phyloP scores from a whole-genome alignment of 2,329 filamentous ascomycete species.

The Xenoacremonium recifei region DNA sequence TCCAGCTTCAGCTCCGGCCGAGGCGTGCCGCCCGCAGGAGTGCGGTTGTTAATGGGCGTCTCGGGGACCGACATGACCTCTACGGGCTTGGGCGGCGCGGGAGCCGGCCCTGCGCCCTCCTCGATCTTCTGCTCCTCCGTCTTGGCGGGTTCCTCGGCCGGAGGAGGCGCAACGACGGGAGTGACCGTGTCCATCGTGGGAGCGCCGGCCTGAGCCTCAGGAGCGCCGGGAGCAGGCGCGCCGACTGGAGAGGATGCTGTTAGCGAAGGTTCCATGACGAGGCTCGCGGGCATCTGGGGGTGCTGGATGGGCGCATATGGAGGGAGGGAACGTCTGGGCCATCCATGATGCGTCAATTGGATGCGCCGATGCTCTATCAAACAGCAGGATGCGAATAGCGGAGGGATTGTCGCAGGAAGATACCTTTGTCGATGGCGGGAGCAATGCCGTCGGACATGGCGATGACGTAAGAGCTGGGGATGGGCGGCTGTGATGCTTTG shows the following conservation, averaged over 20 bases:
- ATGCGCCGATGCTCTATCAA: constrained; percentile 15
- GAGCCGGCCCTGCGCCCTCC: constrained; percentile 14
- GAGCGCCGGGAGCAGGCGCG: constrained; percentile 26
- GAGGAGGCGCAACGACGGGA: constrained; percentile 4
- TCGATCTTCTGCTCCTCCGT: constrained; percentile 14
- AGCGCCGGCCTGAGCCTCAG: constrained; percentile 26
- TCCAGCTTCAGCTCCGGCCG: constrained; percentile 33
- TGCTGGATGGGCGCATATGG: too few relatives aligned
- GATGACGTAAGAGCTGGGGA: constrained; percentile 31
- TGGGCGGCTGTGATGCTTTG: constrained; percentile 12
- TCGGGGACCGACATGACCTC: constrained; percentile 35
- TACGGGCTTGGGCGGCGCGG: constrained; percentile 30
- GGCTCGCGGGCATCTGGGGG: too few relatives aligned
- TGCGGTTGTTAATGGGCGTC: constrained; percentile 34
- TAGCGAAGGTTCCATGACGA: too few relatives aligned
- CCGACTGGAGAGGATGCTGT: constrained; percentile 24
- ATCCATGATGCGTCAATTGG: too few relatives aligned
- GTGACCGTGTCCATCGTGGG: constrained; percentile 25
- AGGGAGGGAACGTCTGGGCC: too few relatives aligned
- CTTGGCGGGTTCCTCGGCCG: constrained; percentile 15
- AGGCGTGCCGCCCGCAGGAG: constrained; percentile 34
- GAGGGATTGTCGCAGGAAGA: too few relatives aligned
- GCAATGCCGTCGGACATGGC: constrained; percentile 34
- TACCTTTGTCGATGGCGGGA: constrained; percentile 37
- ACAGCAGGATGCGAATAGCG: too few relatives aligned